Percentiles rank a stretch among this genome's conserved stretches.
Conservation (phyloP, 1,284 basidiomycete species). For the Hypsizygus ulmarius region DNA sequence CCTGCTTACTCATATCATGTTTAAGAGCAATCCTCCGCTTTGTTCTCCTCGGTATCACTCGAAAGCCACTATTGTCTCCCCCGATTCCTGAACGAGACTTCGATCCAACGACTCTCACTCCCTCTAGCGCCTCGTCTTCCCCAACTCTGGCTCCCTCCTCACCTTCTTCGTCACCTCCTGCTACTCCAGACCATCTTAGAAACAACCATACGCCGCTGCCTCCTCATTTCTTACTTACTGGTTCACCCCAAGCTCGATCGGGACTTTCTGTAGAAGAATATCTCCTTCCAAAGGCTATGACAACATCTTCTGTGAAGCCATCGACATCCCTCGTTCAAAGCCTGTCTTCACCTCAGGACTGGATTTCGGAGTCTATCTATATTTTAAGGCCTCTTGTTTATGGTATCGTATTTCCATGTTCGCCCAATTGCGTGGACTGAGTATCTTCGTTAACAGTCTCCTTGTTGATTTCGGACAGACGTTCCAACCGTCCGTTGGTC, state of each 20-base stretch:
- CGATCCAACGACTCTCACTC: constrained; percentile 67
- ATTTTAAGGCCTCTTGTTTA: constrained; percentile 71
- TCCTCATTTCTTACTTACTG: constrained; percentile 54
- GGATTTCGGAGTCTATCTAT: constrained; percentile 67
- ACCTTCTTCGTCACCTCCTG: constrained; percentile 46
- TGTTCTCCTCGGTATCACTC: constrained; percentile 67
- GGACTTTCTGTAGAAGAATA: constrained; percentile 69
- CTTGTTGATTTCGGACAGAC: constrained; percentile 37
- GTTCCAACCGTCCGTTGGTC: constrained; percentile 50
- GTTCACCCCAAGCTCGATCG: constrained; percentile 43
- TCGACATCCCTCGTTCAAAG: constrained; percentile 61
- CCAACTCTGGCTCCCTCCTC: constrained; percentile 60
- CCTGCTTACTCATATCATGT: constrained; percentile 11
- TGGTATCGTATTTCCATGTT: constrained; percentile 38
- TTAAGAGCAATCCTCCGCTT: constrained; percentile 71
- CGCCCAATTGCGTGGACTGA: constrained; percentile 10
- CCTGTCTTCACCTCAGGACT: constrained; percentile 63
- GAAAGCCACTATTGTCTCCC: constrained; percentile 69
- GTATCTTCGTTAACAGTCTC: constrained; percentile 29
- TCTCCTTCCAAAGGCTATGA: constrained; percentile 74
- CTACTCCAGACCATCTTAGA: constrained; percentile 70
- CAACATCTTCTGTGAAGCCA: constrained; percentile 65
- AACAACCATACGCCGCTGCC: constrained; percentile 73
- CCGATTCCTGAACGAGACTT: constrained; percentile 84
- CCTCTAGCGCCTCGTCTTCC: constrained; percentile 51